Conservation (phyloP, 345 rosid species). For the Lepidium africanum region DNA sequence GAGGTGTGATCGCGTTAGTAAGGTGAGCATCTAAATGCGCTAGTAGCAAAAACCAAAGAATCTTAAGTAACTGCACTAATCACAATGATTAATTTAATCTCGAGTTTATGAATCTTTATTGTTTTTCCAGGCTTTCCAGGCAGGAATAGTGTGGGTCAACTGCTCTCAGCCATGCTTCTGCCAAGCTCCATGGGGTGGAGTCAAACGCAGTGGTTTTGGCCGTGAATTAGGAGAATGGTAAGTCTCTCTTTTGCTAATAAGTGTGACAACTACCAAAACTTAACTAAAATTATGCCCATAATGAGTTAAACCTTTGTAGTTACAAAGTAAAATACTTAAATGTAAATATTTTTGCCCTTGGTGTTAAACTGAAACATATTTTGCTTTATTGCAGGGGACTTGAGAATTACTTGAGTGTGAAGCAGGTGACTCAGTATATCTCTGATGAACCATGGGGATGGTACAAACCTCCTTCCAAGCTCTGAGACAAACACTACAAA, state of each 20-base stretch:
- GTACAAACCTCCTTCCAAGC: constrained; percentile 76
- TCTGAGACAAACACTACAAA: constrained; percentile 27
- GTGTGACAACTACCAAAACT: not conserved
- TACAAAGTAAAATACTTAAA: not conserved
- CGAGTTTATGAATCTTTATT: not conserved
- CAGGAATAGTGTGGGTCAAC: constrained; percentile 91
- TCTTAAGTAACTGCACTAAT: not conserved
- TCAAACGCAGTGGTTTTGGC: constrained; percentile 95
- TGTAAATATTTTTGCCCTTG: not conserved
- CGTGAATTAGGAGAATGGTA: constrained; percentile 98
- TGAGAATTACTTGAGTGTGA: constrained; percentile 80
- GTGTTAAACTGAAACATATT: constrained; percentile 7
- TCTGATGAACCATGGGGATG: constrained; percentile 91
- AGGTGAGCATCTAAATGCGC: constrained; percentile 39
- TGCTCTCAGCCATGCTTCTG: constrained; percentile 97
- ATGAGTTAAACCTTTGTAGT: not conserved
- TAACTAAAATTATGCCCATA: not conserved
- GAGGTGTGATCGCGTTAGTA: constrained; percentile 91
- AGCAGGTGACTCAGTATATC: constrained; percentile 78
- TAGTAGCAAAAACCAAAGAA: not conserved
- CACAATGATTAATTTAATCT: not conserved
- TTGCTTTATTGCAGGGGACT: constrained; percentile 59
- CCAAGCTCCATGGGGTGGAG: constrained; percentile 99
- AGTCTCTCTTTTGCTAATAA: not conserved
- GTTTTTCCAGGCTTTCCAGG: constrained; percentile 55